A percentile compares a stretch with the other conserved stretches of the same genome.
Evolutionary conservation across 148 eudicot genomes (phyloP).

Genomic region (Simmondsia chinensis): DNA sequence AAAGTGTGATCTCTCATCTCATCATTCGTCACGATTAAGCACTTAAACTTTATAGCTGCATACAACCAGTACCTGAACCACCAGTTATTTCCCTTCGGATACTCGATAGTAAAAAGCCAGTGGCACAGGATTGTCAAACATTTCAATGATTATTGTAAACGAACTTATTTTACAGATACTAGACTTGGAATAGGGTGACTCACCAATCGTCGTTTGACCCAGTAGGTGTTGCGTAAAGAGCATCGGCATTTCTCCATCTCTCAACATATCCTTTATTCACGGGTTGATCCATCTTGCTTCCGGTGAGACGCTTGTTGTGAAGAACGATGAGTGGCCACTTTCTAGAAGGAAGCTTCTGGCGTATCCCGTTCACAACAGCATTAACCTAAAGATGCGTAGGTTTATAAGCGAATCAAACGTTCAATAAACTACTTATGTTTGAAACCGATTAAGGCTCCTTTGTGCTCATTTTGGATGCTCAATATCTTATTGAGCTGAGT

Average conservation of each 20-base stretch:
- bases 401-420: not conserved
- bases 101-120: too few relatives aligned
- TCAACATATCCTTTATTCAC: conserved; percentile 43
- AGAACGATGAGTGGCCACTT: conserved; percentile 77
- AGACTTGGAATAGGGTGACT: too few relatives aligned
- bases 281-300: conserved; percentile 42
- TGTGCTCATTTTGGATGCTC: too few relatives aligned
- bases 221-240: conserved; percentile 82
- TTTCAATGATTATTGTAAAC: too few relatives aligned
- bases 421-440: too few relatives aligned
- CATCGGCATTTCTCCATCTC: conserved; percentile 72
- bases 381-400: conserved; percentile 42
- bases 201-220: conserved; percentile 98
- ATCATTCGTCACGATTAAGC: conserved; percentile 79
- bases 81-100: conserved; percentile 7
- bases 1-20: conserved; percentile 93
- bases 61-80: conserved; percentile 87
- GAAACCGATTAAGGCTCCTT: too few relatives aligned
- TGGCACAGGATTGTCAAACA: too few relatives aligned
- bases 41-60: conserved; percentile 77
- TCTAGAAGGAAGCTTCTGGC: conserved; percentile 66
- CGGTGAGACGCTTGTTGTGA: conserved; percentile 68
- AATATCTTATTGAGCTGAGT: too few relatives aligned
- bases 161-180: too few relatives aligned
- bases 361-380: conserved; percentile 73